Conservation (phyloP, 768 basidiomycete species). For the Pleurotus tuoliensis region DNA sequence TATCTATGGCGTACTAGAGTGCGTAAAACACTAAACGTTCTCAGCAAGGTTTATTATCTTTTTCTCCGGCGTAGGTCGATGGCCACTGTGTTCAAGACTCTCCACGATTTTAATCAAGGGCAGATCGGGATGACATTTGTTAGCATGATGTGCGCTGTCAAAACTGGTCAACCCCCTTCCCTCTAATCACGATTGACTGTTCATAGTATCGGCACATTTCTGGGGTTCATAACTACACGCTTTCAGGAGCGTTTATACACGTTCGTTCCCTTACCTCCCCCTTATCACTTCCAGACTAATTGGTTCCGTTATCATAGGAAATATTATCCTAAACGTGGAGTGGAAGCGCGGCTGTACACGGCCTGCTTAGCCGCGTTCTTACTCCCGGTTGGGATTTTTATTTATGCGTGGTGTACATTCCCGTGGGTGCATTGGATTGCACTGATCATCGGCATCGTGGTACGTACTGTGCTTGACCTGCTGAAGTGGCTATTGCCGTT, state of each 20-base stretch:
- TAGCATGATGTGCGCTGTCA: conserved; percentile 34
- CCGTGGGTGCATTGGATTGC: conserved; percentile 53
- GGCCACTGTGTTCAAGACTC: conserved; percentile 39
- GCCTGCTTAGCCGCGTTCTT: conserved; percentile 44
- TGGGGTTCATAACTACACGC: conserved; percentile 41
- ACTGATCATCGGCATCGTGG: conserved; percentile 44
- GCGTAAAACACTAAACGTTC: conserved; percentile 7
- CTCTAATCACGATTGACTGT: neutral
- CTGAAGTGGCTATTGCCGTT: too few species aligned
- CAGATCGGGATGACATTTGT: conserved; percentile 49
- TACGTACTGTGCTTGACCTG: conserved; percentile 10
- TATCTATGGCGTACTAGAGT: conserved; percentile 56
- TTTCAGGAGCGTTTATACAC: conserved; percentile 43
- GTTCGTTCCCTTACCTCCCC: conserved; percentile 22
- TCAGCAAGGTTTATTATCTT: neutral
- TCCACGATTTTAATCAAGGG: conserved; percentile 49
- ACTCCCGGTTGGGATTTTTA: conserved; percentile 56
- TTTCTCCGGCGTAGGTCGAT: conserved; percentile 33
- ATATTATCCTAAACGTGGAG: conserved; percentile 21
- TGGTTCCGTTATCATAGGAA: conserved; percentile 14
- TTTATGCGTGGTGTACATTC: conserved; percentile 64
- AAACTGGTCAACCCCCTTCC: neutral
- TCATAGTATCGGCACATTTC: conserved; percentile 37
- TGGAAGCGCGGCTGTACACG: conserved; percentile 52
- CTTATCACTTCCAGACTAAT: neutral